Evolutionary conservation across 2,329 filamentous ascomycete species (phyloP), one percentile per base, ranked within the genome.

Genomic region (Alternaria sp.): DNA sequence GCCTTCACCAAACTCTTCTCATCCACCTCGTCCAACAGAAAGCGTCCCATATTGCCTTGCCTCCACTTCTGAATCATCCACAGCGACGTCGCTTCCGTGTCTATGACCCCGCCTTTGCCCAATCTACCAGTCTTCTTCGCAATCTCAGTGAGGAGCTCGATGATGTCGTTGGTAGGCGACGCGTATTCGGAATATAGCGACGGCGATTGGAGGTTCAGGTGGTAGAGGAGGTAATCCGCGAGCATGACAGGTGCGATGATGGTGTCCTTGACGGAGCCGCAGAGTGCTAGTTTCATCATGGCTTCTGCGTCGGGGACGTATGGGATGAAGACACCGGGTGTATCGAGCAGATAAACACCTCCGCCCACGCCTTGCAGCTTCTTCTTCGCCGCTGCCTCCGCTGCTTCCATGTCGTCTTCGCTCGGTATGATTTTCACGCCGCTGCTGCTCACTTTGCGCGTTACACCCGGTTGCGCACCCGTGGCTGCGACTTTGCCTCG

Each of bases 261-360:
- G 0, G 91, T 92, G 77, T 97, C 93, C 79, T 97, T 97, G 58
- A 99, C 93, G 78, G 91, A 92, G 19, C 95, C 93, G 55, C 93
- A 93, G 1, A 98, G 87, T 2, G 94, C 91, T n/a, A 99, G 87
- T 81, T 97, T 98, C 66, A 99, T 84, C 96, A 99, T 99, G 49
- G 90, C 88, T 77, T 96, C 91, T 15, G 91, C 87, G 74, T 96
- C 88, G 0, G 90, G 87, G 26, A 98, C 91, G 77, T 97, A 97
- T 0, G 96, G 96, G 62, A 97, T 88, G 79, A 98, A 99, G 9
- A 99, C 94, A 51, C 96, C 96, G 0, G 96, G 96, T 0, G 95
- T 97, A 80, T 99, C 96, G 51, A 97, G 83, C 46, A 98, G 82
- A 77, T 96, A 97, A 6, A 97, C 90, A 46, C 90, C 90, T 5